phyloP scores from a whole-genome alignment of 768 basidiomycete species.

The Russula brevipes region DNA sequence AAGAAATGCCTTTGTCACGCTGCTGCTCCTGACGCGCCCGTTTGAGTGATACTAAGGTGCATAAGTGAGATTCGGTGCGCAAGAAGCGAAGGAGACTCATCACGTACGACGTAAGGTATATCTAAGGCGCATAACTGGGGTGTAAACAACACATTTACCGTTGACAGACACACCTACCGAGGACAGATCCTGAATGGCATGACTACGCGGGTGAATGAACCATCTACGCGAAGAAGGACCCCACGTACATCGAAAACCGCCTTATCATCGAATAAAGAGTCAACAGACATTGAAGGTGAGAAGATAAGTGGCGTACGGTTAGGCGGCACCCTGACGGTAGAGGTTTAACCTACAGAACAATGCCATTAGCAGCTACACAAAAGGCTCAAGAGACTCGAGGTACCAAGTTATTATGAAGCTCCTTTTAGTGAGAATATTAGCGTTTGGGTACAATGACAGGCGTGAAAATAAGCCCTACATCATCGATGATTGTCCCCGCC shows the following conservation, averaged over 20 bases:
- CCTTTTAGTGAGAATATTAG: slow-evolving; percentile 4
- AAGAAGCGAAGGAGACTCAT: not conserved
- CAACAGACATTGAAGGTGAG: not conserved
- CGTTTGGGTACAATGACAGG: not conserved
- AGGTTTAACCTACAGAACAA: slow-evolving; percentile 30
- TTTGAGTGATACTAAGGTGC: slow-evolving; percentile 23
- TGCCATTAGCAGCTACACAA: not conserved
- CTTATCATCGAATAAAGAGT: slow-evolving; percentile 1
- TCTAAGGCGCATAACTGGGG: slow-evolving; percentile 1
- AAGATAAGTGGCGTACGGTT: slow-evolving; percentile 29
- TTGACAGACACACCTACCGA: slow-evolving; percentile 28
- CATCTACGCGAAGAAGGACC: not conserved
- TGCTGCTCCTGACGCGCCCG: slow-evolving; percentile 14
- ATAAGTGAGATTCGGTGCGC: not conserved
- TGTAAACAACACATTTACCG: not conserved
- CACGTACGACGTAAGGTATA: slow-evolving; percentile 16
- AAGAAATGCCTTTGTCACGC: slow-evolving; percentile 3
- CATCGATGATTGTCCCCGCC: slow-evolving; percentile 46
- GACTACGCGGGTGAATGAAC: slow-evolving; percentile 26
- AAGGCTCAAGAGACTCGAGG: not conserved
- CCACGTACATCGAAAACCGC: slow-evolving; percentile 23
- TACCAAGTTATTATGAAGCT: slow-evolving; percentile 22
- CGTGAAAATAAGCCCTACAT: slow-evolving; percentile 32
- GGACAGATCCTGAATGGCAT: slow-evolving; percentile 41
- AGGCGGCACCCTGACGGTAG: slow-evolving; percentile 48